A percentile compares a stretch with the other conserved stretches of the same genome.
phyloP scores from a whole-genome alignment of 2,329 filamentous ascomycete species.

The Sarocladium brachiariae region DNA sequence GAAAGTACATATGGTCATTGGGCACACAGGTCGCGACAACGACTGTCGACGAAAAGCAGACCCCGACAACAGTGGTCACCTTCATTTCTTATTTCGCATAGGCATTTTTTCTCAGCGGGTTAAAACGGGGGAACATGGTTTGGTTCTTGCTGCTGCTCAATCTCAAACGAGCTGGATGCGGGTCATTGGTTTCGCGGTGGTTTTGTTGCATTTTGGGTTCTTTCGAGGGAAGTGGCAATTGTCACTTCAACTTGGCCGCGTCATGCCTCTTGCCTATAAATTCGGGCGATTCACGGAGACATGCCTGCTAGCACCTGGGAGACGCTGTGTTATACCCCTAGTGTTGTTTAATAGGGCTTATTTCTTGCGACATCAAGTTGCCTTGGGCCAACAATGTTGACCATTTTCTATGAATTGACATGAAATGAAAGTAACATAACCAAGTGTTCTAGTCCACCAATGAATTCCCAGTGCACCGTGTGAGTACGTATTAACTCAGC shows the following conservation, averaged over 20 bases:
- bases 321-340: background rate
- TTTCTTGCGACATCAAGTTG: background rate
- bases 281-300: slow-evolving; percentile 5
- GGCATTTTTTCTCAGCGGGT: slow-evolving; percentile 7
- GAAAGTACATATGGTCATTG: slow-evolving; percentile 8
- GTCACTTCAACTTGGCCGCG: background rate
- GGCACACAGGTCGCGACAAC: background rate
- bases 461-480: no score
- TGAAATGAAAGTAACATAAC: background rate
- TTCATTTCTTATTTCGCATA: slow-evolving; percentile 4
- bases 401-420: slow-evolving; percentile 7
- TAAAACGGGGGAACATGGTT: slow-evolving; percentile 1
- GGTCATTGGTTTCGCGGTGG: slow-evolving; percentile 1
- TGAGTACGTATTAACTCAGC: no score
- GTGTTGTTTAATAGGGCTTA: slow-evolving; percentile 8
- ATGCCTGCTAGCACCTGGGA: background rate
- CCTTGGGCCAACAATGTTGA: background rate
- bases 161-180: slow-evolving; percentile 3
- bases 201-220: background rate
- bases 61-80: background rate
- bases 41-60: background rate
- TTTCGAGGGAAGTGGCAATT: background rate
- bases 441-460: no score
- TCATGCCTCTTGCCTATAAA: background rate
- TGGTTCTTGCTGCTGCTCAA: background rate